phyloP scores from a whole-genome alignment of 495 filamentous ascomycete species.

The Hapsidospora chrysogenum region DNA sequence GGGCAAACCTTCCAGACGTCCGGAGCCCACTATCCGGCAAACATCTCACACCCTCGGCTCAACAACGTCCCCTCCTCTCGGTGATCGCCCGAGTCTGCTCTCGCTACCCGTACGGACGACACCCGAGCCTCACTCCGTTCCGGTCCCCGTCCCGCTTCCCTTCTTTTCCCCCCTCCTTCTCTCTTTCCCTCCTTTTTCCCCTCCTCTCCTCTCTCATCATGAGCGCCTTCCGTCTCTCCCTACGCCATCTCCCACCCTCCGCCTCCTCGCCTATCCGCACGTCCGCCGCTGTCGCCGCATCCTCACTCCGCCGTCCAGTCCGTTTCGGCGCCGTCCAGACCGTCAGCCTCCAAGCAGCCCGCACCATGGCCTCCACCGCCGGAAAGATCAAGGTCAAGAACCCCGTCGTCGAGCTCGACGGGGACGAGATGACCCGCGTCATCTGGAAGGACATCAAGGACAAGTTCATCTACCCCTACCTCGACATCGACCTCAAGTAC shows the following conservation, averaged over 20 bases:
- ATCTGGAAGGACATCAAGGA: constrained; percentile 99
- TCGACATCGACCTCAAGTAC: constrained; percentile 97
- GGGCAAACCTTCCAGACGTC: no score
- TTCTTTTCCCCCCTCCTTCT: no score
- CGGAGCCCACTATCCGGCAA: no score
- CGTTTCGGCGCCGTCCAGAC: constrained; percentile 7
- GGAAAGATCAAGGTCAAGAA: constrained; percentile 94
- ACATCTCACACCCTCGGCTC: no score
- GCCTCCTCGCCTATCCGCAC: constrained; percentile 11
- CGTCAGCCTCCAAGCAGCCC: constrained; percentile 8
- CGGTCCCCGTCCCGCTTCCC: no score
- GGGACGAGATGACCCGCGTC: constrained; percentile 98
- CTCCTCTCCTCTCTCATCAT: constrained; percentile 8
- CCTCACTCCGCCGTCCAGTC: constrained; percentile 10
- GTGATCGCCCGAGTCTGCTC: no score
- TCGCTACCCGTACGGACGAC: no score
- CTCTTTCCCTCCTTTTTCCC: no score
- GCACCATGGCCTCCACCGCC: constrained; percentile 20
- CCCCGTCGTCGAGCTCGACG: constrained; percentile 91
- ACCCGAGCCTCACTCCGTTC: no score
- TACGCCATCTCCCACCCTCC: constrained; percentile 11
- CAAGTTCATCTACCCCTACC: constrained; percentile 90
- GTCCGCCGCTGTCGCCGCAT: constrained; percentile 7
- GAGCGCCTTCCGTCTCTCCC: constrained; percentile 8
- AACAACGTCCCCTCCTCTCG: no score